Evolutionary conservation across 1,284 basidiomycete species (phyloP).

Genomic region (Cryptococcus sp.): DNA sequence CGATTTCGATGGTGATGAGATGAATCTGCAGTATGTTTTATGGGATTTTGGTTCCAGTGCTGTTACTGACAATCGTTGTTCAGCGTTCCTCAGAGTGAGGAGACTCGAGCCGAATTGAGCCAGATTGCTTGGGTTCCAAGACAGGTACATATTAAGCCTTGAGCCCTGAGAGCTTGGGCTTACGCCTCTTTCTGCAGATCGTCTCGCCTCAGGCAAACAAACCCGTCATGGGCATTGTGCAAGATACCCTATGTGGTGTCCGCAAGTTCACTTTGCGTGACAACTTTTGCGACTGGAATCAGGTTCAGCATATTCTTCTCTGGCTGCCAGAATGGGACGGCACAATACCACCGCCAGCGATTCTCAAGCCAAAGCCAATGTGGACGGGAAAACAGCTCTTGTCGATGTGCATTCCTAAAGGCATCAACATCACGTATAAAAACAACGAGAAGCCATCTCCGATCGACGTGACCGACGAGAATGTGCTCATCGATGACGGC

Average conservation of each 20-base stretch:
- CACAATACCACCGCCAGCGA: conserved; percentile 84
- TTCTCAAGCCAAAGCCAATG: conserved; percentile 93
- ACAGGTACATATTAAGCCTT: conserved; percentile 62
- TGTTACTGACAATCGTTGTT: conserved; percentile 11
- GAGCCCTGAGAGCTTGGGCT: conserved; percentile 12
- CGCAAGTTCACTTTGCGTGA: conserved; percentile 97
- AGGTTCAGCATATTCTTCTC: conserved; percentile 94
- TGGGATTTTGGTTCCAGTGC: not conserved
- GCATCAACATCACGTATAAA: conserved; percentile 82
- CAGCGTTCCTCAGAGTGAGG: conserved; percentile 96
- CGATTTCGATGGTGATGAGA: conserved; percentile 99
- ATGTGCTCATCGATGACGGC: conserved; percentile 96
- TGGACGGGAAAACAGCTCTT: conserved; percentile 99
- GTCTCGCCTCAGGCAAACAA: conserved; percentile 99
- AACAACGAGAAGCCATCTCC: conserved; percentile 76
- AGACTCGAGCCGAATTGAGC: conserved; percentile 95
- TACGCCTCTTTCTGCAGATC: conserved; percentile 62
- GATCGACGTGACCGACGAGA: conserved; percentile 85
- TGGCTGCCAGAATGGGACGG: conserved; percentile 99
- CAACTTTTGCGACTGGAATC: conserved; percentile 87
- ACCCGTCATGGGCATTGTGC: conserved; percentile 99
- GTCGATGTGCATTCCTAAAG: conserved; percentile 88
- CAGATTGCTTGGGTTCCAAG: conserved; percentile 99
- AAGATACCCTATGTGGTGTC: conserved; percentile 96
- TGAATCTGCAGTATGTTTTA: conserved; percentile 94